phyloP scores from a whole-genome alignment of 1,139 yeast genomes.

The Geotrichum restrictum region DNA sequence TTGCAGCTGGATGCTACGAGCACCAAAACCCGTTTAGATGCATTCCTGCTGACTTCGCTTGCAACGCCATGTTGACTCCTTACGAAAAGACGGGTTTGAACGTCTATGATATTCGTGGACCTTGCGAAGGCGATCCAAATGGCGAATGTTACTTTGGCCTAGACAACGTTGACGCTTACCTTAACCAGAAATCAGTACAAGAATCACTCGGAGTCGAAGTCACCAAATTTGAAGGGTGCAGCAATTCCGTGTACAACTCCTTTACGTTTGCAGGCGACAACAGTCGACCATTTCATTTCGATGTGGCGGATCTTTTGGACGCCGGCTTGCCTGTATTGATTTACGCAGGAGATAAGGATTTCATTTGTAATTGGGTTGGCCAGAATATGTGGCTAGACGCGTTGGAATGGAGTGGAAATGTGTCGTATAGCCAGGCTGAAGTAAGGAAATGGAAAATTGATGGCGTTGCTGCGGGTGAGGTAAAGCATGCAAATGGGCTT shows the following conservation, averaged over 20 bases:
- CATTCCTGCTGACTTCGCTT: constrained; percentile 91
- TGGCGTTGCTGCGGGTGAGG: constrained; percentile 54
- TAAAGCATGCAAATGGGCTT: constrained; percentile 53
- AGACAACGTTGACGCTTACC: constrained; percentile 60
- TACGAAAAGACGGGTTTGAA: constrained; percentile 87
- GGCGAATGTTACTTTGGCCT: constrained; percentile 71
- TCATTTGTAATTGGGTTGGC: constrained; percentile 88
- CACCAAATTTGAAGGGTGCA: constrained; percentile 76
- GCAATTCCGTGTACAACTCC: constrained; percentile 35
- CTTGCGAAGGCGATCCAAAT: constrained; percentile 59
- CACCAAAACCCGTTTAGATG: constrained; percentile 80
- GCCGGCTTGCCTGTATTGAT: constrained; percentile 35
- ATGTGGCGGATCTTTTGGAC: constrained; percentile 60
- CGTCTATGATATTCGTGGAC: constrained; percentile 86
- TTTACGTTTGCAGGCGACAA: constrained; percentile 75
- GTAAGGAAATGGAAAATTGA: constrained; percentile 42
- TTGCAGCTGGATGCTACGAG: constrained; percentile 78
- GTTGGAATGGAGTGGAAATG: constrained; percentile 55
- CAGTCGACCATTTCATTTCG: constrained; percentile 59
- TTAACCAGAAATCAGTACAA: constrained; percentile 66
- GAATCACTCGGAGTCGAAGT: constrained; percentile 90
- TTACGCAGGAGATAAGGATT: constrained; percentile 32
- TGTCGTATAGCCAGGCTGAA: constrained; percentile 35
- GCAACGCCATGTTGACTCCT: constrained; percentile 85
- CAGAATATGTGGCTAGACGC: constrained; percentile 73